Conservation (phyloP, 495 filamentous ascomycete genomes). For the Penicillium longicatenatum region DNA sequence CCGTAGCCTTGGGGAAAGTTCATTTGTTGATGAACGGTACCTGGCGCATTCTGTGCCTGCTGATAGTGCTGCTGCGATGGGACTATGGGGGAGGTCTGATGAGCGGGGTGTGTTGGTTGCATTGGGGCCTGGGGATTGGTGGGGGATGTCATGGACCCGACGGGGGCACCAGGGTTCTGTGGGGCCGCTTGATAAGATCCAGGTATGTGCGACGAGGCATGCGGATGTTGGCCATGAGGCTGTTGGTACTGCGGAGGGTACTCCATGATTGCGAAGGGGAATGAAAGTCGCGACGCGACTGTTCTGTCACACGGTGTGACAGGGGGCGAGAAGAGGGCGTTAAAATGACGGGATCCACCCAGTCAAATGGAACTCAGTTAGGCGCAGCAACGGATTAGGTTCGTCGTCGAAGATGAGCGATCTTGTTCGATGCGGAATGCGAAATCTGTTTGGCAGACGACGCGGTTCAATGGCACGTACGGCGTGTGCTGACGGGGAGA, state of each 20-base stretch:
- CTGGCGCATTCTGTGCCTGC: conserved; percentile 47
- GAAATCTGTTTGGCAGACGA: conserved; percentile 32
- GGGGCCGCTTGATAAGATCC: conserved; percentile 50
- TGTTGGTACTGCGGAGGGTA: conserved; percentile 58
- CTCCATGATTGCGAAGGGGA: conserved; percentile 46
- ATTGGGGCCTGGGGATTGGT: conserved; percentile 55
- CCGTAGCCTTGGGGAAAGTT: conserved; percentile 56
- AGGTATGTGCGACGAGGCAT: conserved; percentile 52
- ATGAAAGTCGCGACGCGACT: conserved; percentile 17
- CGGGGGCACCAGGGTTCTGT: conserved; percentile 46
- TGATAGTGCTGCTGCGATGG: conserved; percentile 57
- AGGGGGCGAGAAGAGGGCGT: conserved; percentile 12
- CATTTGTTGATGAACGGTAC: conserved; percentile 53
- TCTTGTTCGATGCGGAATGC: conserved; percentile 10
- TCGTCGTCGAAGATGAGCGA: conserved; percentile 11
- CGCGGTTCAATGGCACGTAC: conserved; percentile 29
- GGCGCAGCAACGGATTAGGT: conserved; percentile 6
- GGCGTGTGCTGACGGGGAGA: conserved; percentile 29
- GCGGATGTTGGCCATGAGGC: conserved; percentile 56
- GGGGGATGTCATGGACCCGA: conserved; percentile 54
- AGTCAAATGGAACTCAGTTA: conserved; percentile 16
- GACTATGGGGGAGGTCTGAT: conserved; percentile 56
- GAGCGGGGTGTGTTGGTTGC: conserved; percentile 49
- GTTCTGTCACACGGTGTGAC: conserved; percentile 36
- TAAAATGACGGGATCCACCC: conserved; percentile 6